Percentiles rank a stretch among this genome's conserved stretches.
phyloP scores from a whole-genome alignment of 768 basidiomycete genomes.

The Kwoniella botswanensis region DNA sequence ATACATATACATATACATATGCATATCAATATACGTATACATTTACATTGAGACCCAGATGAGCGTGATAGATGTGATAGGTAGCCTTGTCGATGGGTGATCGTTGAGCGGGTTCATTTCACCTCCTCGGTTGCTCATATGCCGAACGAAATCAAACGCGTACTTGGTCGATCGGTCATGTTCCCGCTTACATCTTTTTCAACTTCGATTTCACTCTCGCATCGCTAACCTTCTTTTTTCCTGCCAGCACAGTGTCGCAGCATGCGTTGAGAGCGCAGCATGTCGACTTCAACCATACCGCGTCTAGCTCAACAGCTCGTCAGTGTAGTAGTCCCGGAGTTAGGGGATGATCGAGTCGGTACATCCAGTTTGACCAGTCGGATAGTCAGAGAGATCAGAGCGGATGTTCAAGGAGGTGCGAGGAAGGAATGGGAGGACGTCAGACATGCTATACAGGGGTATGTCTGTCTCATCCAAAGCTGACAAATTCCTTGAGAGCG shows the following conservation, averaged over 20 bases:
- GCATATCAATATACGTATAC: too few relatives aligned
- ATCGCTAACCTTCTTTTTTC: too few relatives aligned
- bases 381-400: constrained; percentile 29
- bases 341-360: background rate
- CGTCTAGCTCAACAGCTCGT: constrained; percentile 24
- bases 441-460: constrained; percentile 27
- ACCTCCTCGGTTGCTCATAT: too few relatives aligned
- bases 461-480: background rate
- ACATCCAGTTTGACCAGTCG: constrained; percentile 1
- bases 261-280: background rate
- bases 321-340: constrained; percentile 10
- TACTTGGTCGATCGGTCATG: too few relatives aligned
- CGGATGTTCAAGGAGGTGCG: constrained; percentile 31
- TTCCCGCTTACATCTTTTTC: too few relatives aligned
- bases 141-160: too few relatives aligned
- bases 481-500: background rate
- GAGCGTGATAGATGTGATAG: too few relatives aligned
- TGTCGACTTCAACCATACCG: background rate
- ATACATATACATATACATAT: too few relatives aligned
- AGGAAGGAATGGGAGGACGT: constrained; percentile 47
- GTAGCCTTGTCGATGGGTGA: too few relatives aligned
- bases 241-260: background rate
- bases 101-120: too few relatives aligned
- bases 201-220: too few relatives aligned
- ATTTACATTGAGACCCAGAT: too few relatives aligned